These are phyloP conservation scores for Zymoseptoria brevis DNA, from an alignment of 2,329 filamentous ascomycete species.

Conservation along the genomic window DNA sequence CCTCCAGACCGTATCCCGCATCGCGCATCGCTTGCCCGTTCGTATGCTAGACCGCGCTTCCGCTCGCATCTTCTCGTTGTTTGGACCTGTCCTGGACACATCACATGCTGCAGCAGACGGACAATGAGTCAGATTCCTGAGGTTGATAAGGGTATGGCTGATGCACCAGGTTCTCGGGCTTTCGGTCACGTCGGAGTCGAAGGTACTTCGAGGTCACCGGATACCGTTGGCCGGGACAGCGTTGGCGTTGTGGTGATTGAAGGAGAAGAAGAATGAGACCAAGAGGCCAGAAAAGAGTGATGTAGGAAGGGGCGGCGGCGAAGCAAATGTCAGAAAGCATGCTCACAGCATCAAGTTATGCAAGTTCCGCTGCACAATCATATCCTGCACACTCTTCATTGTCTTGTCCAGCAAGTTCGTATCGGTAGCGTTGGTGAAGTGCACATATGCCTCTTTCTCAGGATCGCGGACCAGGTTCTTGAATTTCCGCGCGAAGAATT, in stretches of 20 bases:
- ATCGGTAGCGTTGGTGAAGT: conserved; percentile 47
- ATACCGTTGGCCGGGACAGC: background rate
- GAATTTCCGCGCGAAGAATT: conserved; percentile 47
- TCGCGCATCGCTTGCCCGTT: background rate
- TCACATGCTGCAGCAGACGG: background rate
- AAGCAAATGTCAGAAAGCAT: conserved; percentile 5
- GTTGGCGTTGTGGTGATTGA: background rate
- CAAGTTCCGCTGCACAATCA: conserved; percentile 47
- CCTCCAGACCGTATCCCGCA: background rate
- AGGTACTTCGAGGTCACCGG: background rate
- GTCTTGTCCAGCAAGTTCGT: conserved; percentile 45
- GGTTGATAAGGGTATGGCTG: background rate
- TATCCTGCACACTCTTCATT: conserved; percentile 46
- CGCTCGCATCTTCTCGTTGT: background rate
- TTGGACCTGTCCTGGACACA: background rate
- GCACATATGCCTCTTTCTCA: conserved; percentile 45
- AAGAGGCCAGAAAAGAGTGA: background rate
- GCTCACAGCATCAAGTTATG: conserved; percentile 41
- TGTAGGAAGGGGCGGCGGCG: background rate
- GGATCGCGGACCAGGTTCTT: conserved; percentile 43
- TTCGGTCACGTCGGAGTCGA: background rate
- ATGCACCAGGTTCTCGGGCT: background rate
- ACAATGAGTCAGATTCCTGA: background rate
- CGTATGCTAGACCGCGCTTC: background rate
- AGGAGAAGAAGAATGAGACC: background rate